Evolutionary conservation across 495 filamentous ascomycete genomes (phyloP), one percentile per base, ranked within the genome.

Genomic region (Podospora comata): DNA sequence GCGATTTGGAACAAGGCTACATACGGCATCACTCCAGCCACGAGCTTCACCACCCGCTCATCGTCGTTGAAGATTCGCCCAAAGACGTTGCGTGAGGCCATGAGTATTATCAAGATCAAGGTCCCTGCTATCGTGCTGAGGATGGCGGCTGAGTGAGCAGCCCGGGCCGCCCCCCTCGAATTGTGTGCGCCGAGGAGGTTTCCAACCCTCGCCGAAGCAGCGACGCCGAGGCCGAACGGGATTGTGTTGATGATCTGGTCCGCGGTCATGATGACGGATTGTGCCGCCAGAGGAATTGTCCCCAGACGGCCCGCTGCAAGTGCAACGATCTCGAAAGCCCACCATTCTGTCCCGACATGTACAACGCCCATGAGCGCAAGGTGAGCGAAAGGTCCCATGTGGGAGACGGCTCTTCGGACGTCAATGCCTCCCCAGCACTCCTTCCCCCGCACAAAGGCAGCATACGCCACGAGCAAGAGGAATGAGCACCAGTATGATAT

Each of bases 251-350:
- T 88, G 58, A 97, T 88, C 74, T 96, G 92, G 76, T 97, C 94
- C 0, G 92, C 90, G 0, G 94, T 97, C 93, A 97, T 96, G 77
- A 97, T 94, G 53, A 97, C 93, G 68, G 88, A 91, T 75, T 97
- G 94, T 0, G 93, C 89, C 13, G 94, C 94, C 0, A 97, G 83
- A 0, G 93, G 84, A 54, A 95, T 89, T 0, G 91, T 95, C 9
- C 93, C 93, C 0, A 97, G 83, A 9, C 88, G 84, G 11, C 94
- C 94, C 4, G 94, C 94, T 2, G 89, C 93, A 0, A 97, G 82
- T 1, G 93, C 92, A n/a, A 97, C 93, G 66, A 97, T 96, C 78
- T 96, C 93, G 71, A 96, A 96, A 0, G 93, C 93, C 93, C 93
- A 96, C 93, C 93, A 96, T 79, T 97, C 93, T 0, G 92, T 96